Evolutionary conservation across 345 rosid species (phyloP).

Genomic region (Eucalyptus decipiens): DNA sequence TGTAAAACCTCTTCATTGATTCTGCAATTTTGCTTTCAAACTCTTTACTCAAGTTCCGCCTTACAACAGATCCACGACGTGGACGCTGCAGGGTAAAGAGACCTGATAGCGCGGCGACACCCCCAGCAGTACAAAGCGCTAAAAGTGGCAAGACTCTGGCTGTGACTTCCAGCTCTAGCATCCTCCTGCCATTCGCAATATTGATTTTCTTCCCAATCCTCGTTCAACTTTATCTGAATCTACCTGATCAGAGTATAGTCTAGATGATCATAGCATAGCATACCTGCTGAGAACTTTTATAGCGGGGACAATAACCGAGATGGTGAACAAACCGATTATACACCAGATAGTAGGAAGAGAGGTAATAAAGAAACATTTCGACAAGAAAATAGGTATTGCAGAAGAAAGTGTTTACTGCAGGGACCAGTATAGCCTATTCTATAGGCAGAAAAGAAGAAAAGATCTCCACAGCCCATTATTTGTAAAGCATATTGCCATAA

Average conservation of each 20-base stretch:
- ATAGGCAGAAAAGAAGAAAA: not conserved
- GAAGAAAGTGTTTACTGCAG: not conserved
- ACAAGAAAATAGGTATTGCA: not conserved
- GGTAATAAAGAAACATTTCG: not conserved
- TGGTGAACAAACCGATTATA: not conserved
- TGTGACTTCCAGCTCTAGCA: conserved; percentile 35
- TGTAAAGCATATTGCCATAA: not conserved
- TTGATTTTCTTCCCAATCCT: conserved; percentile 12
- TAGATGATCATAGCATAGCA: not conserved
- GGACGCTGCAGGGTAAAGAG: conserved; percentile 13
- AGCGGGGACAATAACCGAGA: not conserved
- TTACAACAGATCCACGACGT: not conserved
- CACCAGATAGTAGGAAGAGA: not conserved
- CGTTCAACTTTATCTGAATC: not conserved
- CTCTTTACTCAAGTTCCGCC: not conserved
- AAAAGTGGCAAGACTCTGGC: not conserved
- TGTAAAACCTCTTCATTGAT: not conserved
- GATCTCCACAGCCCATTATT: not conserved
- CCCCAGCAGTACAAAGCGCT: conserved; percentile 12
- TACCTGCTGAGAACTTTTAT: not conserved
- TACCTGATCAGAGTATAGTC: not conserved
- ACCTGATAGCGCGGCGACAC: conserved; percentile 3
- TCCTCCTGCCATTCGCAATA: conserved; percentile 14
- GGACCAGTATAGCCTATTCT: not conserved
- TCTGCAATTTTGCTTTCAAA: not conserved